Base-by-base conservation (phyloP, 352 stramenopile genomes). In the Globisporangium middletonii region DNA sequence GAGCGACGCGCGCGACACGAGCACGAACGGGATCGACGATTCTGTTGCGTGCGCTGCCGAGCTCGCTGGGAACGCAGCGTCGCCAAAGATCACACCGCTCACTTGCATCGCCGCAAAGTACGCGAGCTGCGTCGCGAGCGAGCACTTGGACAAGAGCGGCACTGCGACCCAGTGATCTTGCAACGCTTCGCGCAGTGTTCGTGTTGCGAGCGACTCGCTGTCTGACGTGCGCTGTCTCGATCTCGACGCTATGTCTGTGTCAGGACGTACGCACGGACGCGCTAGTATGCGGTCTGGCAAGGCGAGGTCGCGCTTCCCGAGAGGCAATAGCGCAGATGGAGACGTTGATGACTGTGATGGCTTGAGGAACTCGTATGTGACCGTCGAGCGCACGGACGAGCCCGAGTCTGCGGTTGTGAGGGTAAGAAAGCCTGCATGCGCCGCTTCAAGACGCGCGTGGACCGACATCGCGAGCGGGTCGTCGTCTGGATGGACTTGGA, bases 361-460 rank as follows among this genome's bases (percentile, higher is more conserved):
- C 27, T 57, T 65, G 23, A 60, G 44, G 30, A 69, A 65, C 52
- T 88, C 79, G 44, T 79, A 86, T 0, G 73, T 59, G 19, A 65
- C 63, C 0, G 68, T 59, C 43, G 64, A 48, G 28, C 75, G 41
- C 15, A 71, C 65, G 0, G 43, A 64, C 12, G 77, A 62, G 0
- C 67, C 75, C 13, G 65, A 79, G 16, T 71, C 65, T 30, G 79
- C 73, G n/a, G 79, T 65, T 0, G 72, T 79, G 38, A 89, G 62
- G 1, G 73, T 76, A 6, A 87, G 46, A 55, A 83, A 87, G 23
- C 79, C 79, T 23, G 79, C 71, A 26, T 62, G 70, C 1, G 77
- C 77, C 11, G 68, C 65, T 9, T 67, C 62, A 37, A 76, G 73
- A 15, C 69, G 72, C 48, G 73, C 70, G 3, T 68, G 64, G 4